phyloP scores from a whole-genome alignment of 2,329 filamentous ascomycete genomes.

The Pseudocercospora vitis region DNA sequence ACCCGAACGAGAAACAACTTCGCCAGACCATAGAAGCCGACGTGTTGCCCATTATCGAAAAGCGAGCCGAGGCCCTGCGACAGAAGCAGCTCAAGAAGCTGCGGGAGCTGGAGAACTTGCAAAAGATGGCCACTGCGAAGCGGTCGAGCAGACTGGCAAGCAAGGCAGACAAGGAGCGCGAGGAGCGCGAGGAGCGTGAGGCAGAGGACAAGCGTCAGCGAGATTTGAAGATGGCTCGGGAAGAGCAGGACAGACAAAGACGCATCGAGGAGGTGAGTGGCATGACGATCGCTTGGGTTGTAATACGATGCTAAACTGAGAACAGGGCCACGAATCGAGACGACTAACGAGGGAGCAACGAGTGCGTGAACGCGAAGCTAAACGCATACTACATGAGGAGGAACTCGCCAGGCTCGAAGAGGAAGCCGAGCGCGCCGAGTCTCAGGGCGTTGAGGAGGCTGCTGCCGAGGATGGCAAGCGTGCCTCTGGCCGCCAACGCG shows the following conservation, averaged over 20 bases:
- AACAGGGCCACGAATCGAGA: slow-evolving; percentile 70
- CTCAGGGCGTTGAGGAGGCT: slow-evolving; percentile 56
- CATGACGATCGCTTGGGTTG: slow-evolving; percentile 8
- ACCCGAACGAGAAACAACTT: slow-evolving; percentile 81
- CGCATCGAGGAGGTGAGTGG: slow-evolving; percentile 63
- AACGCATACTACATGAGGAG: slow-evolving; percentile 79
- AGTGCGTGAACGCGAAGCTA: slow-evolving; percentile 79
- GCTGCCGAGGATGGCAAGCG: slow-evolving; percentile 52
- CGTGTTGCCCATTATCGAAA: slow-evolving; percentile 80
- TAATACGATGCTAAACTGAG: slow-evolving; percentile 28
- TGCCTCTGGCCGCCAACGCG: slow-evolving; percentile 75
- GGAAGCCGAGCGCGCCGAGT: slow-evolving; percentile 32
- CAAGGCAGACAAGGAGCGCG: slow-evolving; percentile 74
- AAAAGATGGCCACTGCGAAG: slow-evolving; percentile 91
- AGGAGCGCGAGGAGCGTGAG: slow-evolving; percentile 69
- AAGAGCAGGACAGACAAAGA: slow-evolving; percentile 59
- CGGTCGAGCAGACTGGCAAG: slow-evolving; percentile 84
- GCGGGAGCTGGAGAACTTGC: slow-evolving; percentile 75
- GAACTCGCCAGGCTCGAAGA: slow-evolving; percentile 78
- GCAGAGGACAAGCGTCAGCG: slow-evolving; percentile 65
- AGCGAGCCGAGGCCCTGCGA: slow-evolving; percentile 66
- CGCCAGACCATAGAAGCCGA: slow-evolving; percentile 71
- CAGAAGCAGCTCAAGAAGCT: slow-evolving; percentile 73
- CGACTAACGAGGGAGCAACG: slow-evolving; percentile 83
- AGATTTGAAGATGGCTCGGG: slow-evolving; percentile 64